A percentile compares a stretch with the other conserved stretches of the same genome.
phyloP scores from a whole-genome alignment of 495 filamentous ascomycete species.

The Talaromyces trachyspermus region DNA sequence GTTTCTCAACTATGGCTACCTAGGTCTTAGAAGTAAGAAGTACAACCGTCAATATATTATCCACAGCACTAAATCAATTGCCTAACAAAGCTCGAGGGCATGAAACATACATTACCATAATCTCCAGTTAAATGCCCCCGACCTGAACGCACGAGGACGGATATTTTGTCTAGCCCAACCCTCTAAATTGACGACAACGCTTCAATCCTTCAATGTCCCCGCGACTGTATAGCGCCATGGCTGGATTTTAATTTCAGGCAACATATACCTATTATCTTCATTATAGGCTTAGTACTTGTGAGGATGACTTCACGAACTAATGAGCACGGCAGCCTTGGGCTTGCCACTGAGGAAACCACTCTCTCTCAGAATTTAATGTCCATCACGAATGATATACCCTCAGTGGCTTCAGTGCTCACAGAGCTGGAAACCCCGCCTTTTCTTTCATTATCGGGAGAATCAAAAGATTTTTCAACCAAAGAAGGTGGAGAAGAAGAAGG shows the following conservation, averaged over 20 bases:
- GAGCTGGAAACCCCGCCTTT: constrained; percentile 10
- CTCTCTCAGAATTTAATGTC: too few relatives aligned
- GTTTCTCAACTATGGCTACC: too few relatives aligned
- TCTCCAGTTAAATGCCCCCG: too few relatives aligned
- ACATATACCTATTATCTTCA: neutral
- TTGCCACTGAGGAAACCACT: neutral
- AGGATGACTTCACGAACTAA: constrained; percentile 14
- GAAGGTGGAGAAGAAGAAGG: constrained; percentile 24
- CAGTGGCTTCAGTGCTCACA: constrained; percentile 18
- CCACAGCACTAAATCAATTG: too few relatives aligned
- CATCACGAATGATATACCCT: too few relatives aligned
- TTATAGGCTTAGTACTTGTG: neutral
- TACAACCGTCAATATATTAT: too few relatives aligned
- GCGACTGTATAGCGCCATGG: constrained; percentile 2
- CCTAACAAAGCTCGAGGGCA: too few relatives aligned
- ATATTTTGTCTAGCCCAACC: neutral
- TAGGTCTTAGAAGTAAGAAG: too few relatives aligned
- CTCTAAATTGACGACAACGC: too few relatives aligned
- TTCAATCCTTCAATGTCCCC: too few relatives aligned
- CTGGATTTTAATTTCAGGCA: constrained; percentile 4
- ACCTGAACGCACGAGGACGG: too few relatives aligned
- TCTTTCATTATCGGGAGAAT: constrained; percentile 9
- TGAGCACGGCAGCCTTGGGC: constrained; percentile 13
- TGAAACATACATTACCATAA: too few relatives aligned
- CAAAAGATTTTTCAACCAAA: constrained; percentile 10